Percentiles rank a stretch among this genome's conserved stretches.
phyloP scores from a whole-genome alignment of 495 filamentous ascomycete genomes.

The Annulohypoxylon maeteangense region DNA sequence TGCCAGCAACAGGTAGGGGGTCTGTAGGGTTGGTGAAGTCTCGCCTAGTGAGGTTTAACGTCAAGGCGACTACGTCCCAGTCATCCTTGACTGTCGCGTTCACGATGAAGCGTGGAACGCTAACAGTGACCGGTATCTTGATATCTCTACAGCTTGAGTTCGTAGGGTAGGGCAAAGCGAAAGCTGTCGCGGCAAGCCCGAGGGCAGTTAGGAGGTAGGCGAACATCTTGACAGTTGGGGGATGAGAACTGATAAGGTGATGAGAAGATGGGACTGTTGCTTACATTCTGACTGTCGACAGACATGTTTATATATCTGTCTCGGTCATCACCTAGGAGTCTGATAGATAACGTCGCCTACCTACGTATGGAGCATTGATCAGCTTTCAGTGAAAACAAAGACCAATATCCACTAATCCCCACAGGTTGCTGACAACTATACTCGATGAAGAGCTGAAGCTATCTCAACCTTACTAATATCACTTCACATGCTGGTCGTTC shows the following conservation, averaged over 20 bases:
- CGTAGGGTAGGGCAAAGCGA: constrained; percentile 16
- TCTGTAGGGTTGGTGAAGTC: constrained; percentile 27
- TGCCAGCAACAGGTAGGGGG: constrained; percentile 31
- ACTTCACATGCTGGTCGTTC: background rate
- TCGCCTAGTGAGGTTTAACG: constrained; percentile 42
- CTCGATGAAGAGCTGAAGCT: constrained; percentile 7
- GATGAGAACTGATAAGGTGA: background rate
- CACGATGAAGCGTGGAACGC: constrained; percentile 41
- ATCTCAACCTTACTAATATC: background rate
- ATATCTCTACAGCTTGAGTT: constrained; percentile 28
- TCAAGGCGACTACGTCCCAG: constrained; percentile 44
- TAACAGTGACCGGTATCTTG: constrained; percentile 40
- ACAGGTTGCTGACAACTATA: constrained; percentile 29
- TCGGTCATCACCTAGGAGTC: background rate
- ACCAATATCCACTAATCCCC: constrained; percentile 22
- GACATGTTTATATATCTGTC: constrained; percentile 14
- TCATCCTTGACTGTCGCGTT: constrained; percentile 36
- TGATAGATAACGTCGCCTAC: background rate
- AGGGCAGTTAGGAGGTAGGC: constrained; percentile 14
- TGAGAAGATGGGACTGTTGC: background rate
- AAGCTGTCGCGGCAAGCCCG: constrained; percentile 18
- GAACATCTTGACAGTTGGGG: constrained; percentile 18
- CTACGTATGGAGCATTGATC: constrained; percentile 5
- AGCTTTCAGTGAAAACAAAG: constrained; percentile 3
- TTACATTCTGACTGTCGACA: background rate